Evolutionary conservation across 2,329 filamentous ascomycete genomes (phyloP).

Genomic region (Colletotrichum magnum): DNA sequence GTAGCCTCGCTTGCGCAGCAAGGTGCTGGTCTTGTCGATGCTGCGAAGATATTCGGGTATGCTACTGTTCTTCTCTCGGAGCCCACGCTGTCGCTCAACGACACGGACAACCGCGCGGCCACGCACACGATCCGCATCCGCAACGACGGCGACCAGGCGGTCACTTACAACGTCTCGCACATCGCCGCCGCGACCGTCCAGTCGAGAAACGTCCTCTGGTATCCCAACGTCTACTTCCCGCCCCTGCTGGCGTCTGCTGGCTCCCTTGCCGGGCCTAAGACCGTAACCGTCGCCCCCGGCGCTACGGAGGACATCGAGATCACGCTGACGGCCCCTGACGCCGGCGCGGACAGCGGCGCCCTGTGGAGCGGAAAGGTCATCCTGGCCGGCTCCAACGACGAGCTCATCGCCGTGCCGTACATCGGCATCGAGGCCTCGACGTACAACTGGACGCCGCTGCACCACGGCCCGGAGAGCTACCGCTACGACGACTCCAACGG

Average conservation of each 20-base stretch:
- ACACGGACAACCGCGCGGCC: constrained; percentile 41
- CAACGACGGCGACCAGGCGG: constrained; percentile 28
- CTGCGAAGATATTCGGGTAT: constrained; percentile 36
- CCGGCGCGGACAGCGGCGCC: constrained; percentile 38
- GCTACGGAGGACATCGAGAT: constrained; percentile 26
- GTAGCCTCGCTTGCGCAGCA: constrained; percentile 41
- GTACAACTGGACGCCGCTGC: constrained; percentile 43
- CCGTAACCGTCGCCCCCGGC: constrained; percentile 11
- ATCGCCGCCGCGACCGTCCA: constrained; percentile 26
- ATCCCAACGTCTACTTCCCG: constrained; percentile 39
- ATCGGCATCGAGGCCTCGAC: constrained; percentile 44
- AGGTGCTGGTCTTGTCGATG: constrained; percentile 43
- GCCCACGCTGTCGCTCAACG: constrained; percentile 39
- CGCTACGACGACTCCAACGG: constrained; percentile 38
- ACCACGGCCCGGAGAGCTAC: constrained; percentile 38
- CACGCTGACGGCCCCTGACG: constrained; percentile 28
- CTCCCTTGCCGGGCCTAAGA: constrained; percentile 26
- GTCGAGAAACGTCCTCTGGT: constrained; percentile 32
- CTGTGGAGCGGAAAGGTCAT: constrained; percentile 44
- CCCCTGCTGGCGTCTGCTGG: constrained; percentile 24
- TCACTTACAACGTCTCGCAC: constrained; percentile 41
- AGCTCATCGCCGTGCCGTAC: constrained; percentile 41
- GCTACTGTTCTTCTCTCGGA: constrained; percentile 35
- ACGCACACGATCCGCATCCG: constrained; percentile 39
- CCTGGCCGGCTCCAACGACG: constrained; percentile 40